phyloP scores from a whole-genome alignment of 2,329 filamentous ascomycete genomes.

The Clonostachys rhizophaga region DNA sequence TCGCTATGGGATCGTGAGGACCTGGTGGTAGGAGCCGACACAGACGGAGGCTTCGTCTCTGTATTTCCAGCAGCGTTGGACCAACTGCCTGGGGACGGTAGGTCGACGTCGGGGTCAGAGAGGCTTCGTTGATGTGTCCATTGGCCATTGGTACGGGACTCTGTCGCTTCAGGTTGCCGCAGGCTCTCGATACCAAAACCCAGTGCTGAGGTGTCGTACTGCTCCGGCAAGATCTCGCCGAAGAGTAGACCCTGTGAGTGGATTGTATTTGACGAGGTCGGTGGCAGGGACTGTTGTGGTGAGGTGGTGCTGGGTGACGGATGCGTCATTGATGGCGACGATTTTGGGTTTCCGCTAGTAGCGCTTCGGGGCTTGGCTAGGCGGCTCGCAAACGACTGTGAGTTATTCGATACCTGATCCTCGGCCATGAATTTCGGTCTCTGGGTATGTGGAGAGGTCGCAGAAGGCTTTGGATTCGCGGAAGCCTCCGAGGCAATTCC shows the following conservation, averaged over 20 bases:
- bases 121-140: constrained; percentile 45
- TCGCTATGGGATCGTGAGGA: constrained; percentile 58
- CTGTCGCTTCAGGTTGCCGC: constrained; percentile 60
- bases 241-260: constrained; percentile 57
- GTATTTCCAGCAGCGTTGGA: constrained; percentile 38
- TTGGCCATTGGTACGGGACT: constrained; percentile 59
- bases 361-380: constrained; percentile 43
- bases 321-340: constrained; percentile 24
- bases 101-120: constrained; percentile 52
- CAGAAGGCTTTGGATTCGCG: constrained; percentile 3
- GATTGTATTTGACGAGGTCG: constrained; percentile 23
- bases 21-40: constrained; percentile 16
- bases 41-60: constrained; percentile 9
- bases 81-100: constrained; percentile 64
- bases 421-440: constrained; percentile 42
- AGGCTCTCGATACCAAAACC: constrained; percentile 56
- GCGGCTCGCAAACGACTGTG: constrained; percentile 56
- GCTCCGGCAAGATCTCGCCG: constrained; percentile 66
- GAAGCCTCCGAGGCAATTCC: neutral
- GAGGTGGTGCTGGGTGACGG: neutral
- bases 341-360: constrained; percentile 7
- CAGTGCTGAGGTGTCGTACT: constrained; percentile 43
- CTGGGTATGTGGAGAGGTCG: constrained; percentile 27
- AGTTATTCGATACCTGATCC: constrained; percentile 46
- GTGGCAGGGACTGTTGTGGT: constrained; percentile 9